Percentiles rank a stretch among this genome's conserved stretches.
Conservation (phyloP, 2,329 filamentous ascomycete species). For the Aspergillus neoniger region DNA sequence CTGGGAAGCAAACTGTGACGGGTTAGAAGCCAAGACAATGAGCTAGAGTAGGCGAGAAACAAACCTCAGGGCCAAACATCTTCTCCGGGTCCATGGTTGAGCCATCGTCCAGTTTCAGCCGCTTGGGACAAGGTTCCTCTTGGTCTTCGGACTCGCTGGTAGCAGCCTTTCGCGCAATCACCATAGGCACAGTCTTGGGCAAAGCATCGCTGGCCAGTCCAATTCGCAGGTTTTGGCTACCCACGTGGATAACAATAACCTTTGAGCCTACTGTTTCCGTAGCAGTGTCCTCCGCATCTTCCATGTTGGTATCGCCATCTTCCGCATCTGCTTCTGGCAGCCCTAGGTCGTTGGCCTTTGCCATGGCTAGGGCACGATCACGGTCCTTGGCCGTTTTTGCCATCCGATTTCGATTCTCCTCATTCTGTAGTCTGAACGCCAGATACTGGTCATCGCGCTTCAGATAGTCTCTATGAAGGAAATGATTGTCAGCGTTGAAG, state of each 20-base stretch:
- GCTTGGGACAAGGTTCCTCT: slow-evolving; percentile 73
- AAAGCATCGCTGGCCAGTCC: slow-evolving; percentile 94
- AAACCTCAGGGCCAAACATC: slow-evolving; percentile 82
- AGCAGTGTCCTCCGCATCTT: slow-evolving; percentile 55
- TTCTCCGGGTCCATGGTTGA: slow-evolving; percentile 64
- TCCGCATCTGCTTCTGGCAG: slow-evolving; percentile 51
- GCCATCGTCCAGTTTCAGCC: slow-evolving; percentile 60
- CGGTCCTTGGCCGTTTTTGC: slow-evolving; percentile 84
- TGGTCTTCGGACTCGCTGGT: slow-evolving; percentile 82
- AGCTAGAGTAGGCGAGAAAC: slow-evolving; percentile 22
- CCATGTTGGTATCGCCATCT: slow-evolving; percentile 59
- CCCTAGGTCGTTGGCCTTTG: slow-evolving; percentile 66
- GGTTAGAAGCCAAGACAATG: background rate
- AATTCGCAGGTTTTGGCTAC: slow-evolving; percentile 92
- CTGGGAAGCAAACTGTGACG: slow-evolving; percentile 57
- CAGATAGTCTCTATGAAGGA: slow-evolving; percentile 75
- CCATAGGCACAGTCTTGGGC: slow-evolving; percentile 92
- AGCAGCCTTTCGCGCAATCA: slow-evolving; percentile 76
- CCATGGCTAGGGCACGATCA: slow-evolving; percentile 79
- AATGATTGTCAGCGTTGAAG: slow-evolving; percentile 15
- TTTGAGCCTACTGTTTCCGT: slow-evolving; percentile 75
- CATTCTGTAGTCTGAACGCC: slow-evolving; percentile 81
- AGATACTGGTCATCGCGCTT: slow-evolving; percentile 97
- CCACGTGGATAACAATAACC: slow-evolving; percentile 91
- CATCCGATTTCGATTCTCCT: slow-evolving; percentile 80